Base-by-base conservation (phyloP, 2,329 filamentous ascomycete species). In the Ceratocystis albifundus region DNA sequence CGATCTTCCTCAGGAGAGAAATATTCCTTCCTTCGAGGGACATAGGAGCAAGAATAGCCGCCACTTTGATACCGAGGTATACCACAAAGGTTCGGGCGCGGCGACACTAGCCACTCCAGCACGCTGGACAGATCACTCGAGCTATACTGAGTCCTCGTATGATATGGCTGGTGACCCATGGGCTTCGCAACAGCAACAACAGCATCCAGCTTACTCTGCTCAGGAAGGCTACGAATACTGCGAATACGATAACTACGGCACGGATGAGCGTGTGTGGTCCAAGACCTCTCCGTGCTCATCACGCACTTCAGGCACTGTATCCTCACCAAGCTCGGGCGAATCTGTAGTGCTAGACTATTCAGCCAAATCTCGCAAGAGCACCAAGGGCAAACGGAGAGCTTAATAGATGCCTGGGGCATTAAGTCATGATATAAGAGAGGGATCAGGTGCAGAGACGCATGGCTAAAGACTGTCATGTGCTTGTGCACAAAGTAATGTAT, bases 261-360 rank as follows among this genome's bases (percentile, higher is more conserved):
- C n/a, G 12, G 61, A 63, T 15, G 61, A 50, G 12, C 12, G 25
- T 20, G 61, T 50, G n/a, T 63, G 61, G 61, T 32, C 44, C 2
- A 46, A 63, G 12, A 32, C 44, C 15, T 63, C 44, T 15, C 61
- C 61, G 20, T 48, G 61, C 45, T 63, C 30, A 28, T 63, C 61
- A 30, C 44, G 36, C 20, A 63, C 44, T 22, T 63, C 44, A 28
- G 44, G 61, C 25, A n/a, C 22, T 12, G n/a, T 15, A n/a, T 63
- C 61, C 7, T 63, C 44, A 17, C 25, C 61, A 17, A 32, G 46
- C n/a, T 48, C 44, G 50, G 10, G 32, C 44, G 25, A 20, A 15
- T 48, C 25, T 32, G 61, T 63, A 22, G 45, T 63, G n/a, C 46
- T 63, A 25, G 61, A 63, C n/a, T 63, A 63, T 41, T 50, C 61